Base-by-base conservation (phyloP, 371 early-diverging fungal genomes). In the Actinomortierella wolfii region DNA sequence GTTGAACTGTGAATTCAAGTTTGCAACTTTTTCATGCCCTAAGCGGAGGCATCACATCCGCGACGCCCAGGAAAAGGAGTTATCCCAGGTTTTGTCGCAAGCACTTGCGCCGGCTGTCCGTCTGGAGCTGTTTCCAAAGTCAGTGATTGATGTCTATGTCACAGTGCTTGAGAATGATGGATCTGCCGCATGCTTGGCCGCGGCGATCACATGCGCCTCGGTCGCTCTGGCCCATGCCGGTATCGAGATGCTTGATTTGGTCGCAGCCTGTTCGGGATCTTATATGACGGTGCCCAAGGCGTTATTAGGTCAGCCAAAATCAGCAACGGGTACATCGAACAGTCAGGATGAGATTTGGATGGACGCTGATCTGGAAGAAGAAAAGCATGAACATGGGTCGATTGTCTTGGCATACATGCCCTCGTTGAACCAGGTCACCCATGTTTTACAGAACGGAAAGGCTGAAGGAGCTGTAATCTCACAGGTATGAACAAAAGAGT, bases 151-250 rank as follows among this genome's bases (percentile, higher is more conserved):
- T 70, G 82, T 96, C 23, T 93, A 84, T 68, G 85, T 96, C 44
- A 91, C 89, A 15, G 91, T 96, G 0, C 78, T 97, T 18, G 94
- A 97, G 68, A 87, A 84, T 58, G 96, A 95, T 58, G 97, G 97
- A 15, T 87, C 79, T 47, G 81, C 81, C 17, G 85, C 89, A 15
- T 87, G 92, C 58, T 64, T 96, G 28, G 89, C 94, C 0, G 92
- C 93, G 2, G 94, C 96, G 8, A 90, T 97, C 53, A 89, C 91
- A 26, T 91, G 89, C 44, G 92, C 96, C 4, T 90, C 93, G 9
- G 83, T 91, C 6, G 96, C 97, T 0, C 73, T 97, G 24, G 94
- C 92, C 2, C 94, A 96, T 73, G 97, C 97, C 1, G 96, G 96
- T 20, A 94, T 97, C 46, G 96, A 97, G 73, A 92, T 97, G 93